Evolutionary conservation across 306 rosid genomes (phyloP).

Genomic region (Prunus mume): DNA sequence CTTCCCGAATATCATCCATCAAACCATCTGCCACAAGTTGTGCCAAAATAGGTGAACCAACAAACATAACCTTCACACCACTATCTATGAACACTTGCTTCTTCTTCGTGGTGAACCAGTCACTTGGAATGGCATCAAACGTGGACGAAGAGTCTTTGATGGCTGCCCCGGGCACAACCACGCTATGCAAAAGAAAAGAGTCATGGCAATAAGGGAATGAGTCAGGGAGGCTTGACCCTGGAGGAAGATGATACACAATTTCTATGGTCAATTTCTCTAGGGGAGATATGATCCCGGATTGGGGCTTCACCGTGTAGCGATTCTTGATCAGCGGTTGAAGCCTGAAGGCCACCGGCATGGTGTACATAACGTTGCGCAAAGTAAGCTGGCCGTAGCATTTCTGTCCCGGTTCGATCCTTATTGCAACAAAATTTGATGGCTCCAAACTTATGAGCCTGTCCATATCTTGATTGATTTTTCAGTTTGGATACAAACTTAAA

Average conservation of each 20-base stretch:
- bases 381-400: constrained; percentile 59
- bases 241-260: constrained; percentile 54
- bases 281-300: constrained; percentile 76
- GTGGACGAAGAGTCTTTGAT: constrained; percentile 56
- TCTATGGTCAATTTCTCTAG: constrained; percentile 55
- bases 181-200: constrained; percentile 77
- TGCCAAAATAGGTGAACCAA: constrained; percentile 57
- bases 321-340: constrained; percentile 61
- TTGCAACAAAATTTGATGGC: constrained; percentile 61
- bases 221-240: constrained; percentile 50
- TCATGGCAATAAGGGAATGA: constrained; percentile 59
- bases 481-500: not conserved
- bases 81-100: constrained; percentile 83
- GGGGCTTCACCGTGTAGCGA: constrained; percentile 65
- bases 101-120: constrained; percentile 75
- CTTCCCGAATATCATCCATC: constrained; percentile 67
- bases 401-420: constrained; percentile 53
- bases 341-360: constrained; percentile 89
- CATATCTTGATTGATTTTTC: constrained; percentile 33
- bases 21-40: constrained; percentile 54
- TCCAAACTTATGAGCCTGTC: constrained; percentile 80
- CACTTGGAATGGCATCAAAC: constrained; percentile 64
- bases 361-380: constrained; percentile 80
- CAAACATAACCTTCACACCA: constrained; percentile 64
- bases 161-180: constrained; percentile 76